phyloP scores from a whole-genome alignment of 345 rosid species.

The Salix brachista region DNA sequence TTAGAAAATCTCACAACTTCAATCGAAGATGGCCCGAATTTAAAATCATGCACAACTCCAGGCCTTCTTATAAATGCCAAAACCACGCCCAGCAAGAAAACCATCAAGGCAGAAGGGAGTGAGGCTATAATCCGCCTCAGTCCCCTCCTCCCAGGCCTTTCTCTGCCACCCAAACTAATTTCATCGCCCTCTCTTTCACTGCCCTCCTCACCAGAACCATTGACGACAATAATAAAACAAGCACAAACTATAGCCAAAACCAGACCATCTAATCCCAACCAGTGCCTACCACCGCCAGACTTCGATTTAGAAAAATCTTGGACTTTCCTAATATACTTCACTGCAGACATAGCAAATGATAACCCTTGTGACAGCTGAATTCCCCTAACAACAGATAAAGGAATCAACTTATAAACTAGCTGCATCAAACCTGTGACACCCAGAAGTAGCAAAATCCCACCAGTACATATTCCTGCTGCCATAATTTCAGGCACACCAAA shows the following conservation, averaged over 20 bases:
- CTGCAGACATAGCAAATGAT: slow-evolving; percentile 71
- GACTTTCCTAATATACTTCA: slow-evolving; percentile 58
- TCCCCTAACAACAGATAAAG: slow-evolving; percentile 71
- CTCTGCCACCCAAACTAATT: slow-evolving; percentile 8
- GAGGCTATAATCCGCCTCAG: slow-evolving; percentile 34
- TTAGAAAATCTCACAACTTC: slow-evolving; percentile 42
- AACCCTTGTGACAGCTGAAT: slow-evolving; percentile 83
- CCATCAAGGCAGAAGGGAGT: slow-evolving; percentile 69
- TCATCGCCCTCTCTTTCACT: slow-evolving; percentile 16
- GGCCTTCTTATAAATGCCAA: slow-evolving; percentile 63
- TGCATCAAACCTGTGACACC: slow-evolving; percentile 82
- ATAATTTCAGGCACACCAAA: slow-evolving; percentile 71
- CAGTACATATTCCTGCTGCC: slow-evolving; percentile 77
- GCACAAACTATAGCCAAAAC: slow-evolving; percentile 61
- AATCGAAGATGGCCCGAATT: slow-evolving; percentile 59
- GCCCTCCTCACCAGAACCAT: slow-evolving; percentile 55
- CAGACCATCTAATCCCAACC: slow-evolving; percentile 83
- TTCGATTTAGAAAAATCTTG: slow-evolving; percentile 67
- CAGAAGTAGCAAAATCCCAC: slow-evolving; percentile 53
- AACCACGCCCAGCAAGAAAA: slow-evolving; percentile 62
- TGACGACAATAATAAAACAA: slow-evolving; percentile 51
- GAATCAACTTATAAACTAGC: slow-evolving; percentile 53
- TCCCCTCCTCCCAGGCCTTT: slow-evolving; percentile 25
- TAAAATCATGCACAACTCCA: slow-evolving; percentile 35
- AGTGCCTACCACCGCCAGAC: slow-evolving; percentile 45